Evolutionary conservation across 2,329 filamentous ascomycete genomes (phyloP).

Genomic region (Cladophialophora exuberans): DNA sequence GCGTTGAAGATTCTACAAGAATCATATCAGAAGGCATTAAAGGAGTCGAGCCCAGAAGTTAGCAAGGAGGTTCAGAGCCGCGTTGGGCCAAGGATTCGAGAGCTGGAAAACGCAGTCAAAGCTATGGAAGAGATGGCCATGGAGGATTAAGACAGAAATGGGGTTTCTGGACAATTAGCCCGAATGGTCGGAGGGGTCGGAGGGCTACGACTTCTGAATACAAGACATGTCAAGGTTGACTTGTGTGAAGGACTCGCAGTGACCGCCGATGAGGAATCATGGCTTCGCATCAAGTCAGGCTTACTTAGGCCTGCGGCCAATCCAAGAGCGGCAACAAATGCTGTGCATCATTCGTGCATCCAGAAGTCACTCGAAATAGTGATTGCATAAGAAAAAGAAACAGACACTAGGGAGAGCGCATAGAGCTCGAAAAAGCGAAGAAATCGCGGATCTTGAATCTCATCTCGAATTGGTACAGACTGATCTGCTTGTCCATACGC

Average conservation of each 20-base stretch:
- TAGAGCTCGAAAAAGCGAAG: neutral
- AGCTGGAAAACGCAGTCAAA: conserved; percentile 56
- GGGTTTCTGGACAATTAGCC: too few relatives aligned
- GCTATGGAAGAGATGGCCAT: conserved; percentile 56
- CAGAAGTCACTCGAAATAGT: too few relatives aligned
- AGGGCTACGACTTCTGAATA: too few relatives aligned
- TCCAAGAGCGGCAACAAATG: too few relatives aligned
- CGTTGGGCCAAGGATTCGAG: conserved; percentile 55
- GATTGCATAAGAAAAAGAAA: neutral
- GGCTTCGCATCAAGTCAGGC: too few relatives aligned
- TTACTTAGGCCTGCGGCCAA: too few relatives aligned
- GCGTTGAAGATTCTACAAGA: conserved; percentile 55
- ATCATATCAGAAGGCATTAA: conserved; percentile 49
- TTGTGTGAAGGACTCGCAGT: too few relatives aligned
- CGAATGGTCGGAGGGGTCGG: too few relatives aligned
- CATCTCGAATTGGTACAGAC: conserved; percentile 27
- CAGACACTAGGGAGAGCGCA: neutral
- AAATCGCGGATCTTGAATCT: conserved; percentile 15
- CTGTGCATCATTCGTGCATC: too few relatives aligned
- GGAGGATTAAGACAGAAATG: conserved; percentile 43
- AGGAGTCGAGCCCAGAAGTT: conserved; percentile 45
- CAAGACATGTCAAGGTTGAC: too few relatives aligned
- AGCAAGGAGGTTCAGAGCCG: conserved; percentile 55
- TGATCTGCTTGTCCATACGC: conserved; percentile 26
- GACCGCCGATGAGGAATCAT: too few relatives aligned